A percentile compares a stretch with the other conserved stretches of the same genome.
Evolutionary conservation across 164 flowering plant genomes (phyloP).

Genomic region (Aristolochia fimbriata): DNA sequence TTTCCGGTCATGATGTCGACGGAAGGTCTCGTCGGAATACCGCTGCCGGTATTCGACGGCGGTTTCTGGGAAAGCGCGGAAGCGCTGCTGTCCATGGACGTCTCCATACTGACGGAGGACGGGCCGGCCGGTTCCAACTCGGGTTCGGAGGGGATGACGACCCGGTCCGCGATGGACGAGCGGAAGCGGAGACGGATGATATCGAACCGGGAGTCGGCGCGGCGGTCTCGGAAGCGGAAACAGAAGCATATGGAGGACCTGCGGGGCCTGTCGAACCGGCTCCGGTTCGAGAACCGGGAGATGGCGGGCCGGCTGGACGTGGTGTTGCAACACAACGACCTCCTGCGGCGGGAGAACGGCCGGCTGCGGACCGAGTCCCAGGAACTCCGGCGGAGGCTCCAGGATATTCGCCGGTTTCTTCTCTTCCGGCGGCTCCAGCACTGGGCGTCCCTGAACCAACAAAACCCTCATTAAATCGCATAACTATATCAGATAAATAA

Average conservation of each 20-base stretch:
- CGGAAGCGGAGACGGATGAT: conserved; percentile 30
- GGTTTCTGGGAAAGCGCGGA: conserved; percentile 20
- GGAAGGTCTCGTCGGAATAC: background rate
- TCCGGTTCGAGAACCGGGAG: conserved; percentile 43
- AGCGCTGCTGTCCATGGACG: conserved; percentile 13
- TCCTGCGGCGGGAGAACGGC: background rate
- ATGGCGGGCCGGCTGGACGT: conserved; percentile 26
- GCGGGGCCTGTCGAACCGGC: conserved; percentile 49
- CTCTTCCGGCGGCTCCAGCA: conserved; percentile 33
- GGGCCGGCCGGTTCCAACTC: conserved; percentile 1
- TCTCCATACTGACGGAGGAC: background rate
- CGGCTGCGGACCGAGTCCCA: conserved; percentile 20
- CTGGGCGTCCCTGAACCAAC: conserved; percentile 5
- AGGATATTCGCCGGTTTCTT: conserved; percentile 33
- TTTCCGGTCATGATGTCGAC: conserved; percentile 1
- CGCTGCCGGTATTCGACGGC: background rate
- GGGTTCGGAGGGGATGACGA: conserved; percentile 24
- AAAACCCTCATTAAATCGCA: background rate
- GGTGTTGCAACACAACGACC: background rate
- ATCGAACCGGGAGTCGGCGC: conserved; percentile 88
- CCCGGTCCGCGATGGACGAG: conserved; percentile 25
- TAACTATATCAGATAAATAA: background rate
- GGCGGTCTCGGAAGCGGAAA: conserved; percentile 80
- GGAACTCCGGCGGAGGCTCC: conserved; percentile 33
- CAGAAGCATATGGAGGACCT: conserved; percentile 63